phyloP scores from a whole-genome alignment of 306 rosid species.

The Luffa acutangula region DNA sequence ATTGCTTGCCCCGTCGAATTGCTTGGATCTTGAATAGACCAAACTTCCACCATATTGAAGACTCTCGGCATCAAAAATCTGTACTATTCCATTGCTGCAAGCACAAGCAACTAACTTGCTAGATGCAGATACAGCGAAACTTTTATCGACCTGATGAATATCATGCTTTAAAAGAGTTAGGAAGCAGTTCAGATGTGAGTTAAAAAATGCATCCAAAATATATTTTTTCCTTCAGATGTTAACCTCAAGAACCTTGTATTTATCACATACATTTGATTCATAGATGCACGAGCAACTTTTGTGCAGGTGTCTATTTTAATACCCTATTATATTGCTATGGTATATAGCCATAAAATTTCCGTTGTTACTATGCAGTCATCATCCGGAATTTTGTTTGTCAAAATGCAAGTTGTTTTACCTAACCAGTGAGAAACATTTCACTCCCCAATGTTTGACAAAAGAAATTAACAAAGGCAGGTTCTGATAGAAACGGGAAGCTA shows the following conservation, averaged over 20 bases:
- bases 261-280: not conserved
- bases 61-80: slow-evolving; percentile 32
- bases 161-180: slow-evolving; percentile 11
- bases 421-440: not conserved
- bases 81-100: slow-evolving; percentile 57
- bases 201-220: slow-evolving; percentile 1
- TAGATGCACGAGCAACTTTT: not conserved
- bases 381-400: not conserved
- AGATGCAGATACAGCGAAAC: slow-evolving; percentile 52
- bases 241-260: not conserved
- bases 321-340: not conserved
- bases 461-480: not conserved
- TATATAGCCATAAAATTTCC: not conserved
- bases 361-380: not conserved
- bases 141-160: slow-evolving; percentile 46
- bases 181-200: slow-evolving; percentile 5
- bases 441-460: not conserved
- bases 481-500: not conserved
- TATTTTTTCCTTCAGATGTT: not conserved
- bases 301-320: not conserved
- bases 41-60: slow-evolving; percentile 43
- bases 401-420: not conserved
- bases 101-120: slow-evolving; percentile 67
- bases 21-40: slow-evolving; percentile 41
- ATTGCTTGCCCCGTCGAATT: slow-evolving; percentile 18